Evolutionary conservation across 1,139 yeast species (phyloP), one percentile per base, ranked within the genome.

Genomic region (Pichia sp.): DNA sequence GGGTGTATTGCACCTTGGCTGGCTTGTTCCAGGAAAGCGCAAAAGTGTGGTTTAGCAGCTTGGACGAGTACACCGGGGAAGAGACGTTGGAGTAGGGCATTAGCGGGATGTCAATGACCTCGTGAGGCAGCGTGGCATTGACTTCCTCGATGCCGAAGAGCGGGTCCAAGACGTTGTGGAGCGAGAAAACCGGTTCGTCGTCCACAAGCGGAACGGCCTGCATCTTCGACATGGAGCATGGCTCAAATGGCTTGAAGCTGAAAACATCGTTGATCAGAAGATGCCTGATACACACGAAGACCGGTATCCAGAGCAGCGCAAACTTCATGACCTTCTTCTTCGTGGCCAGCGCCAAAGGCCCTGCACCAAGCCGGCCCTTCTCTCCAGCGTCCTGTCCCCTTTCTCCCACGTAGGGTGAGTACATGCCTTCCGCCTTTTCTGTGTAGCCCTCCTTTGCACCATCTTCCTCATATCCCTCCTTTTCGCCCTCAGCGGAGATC

Each of bases 11-110:
- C 7, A 67, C 72, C 1, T 68, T 66, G 41, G 72, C 77, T 0
- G 88, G 87, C 15, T 67, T 64, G 16, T 86, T 87, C 78, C 82
- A 84, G 0, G 85, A 79, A 65, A 79, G 74, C 1, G 75, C 86
- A 68, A 85, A 85, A 1, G 75, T 69, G 60, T 78, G 75, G 43
- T 72, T 66, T 49, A 82, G 62, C 29, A 84, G 59, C 1, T 64
- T 57, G 45, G 70, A 72, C 3, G 75, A 64, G 55, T 69, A 71
- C 0, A 82, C 80, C 0, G 82, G 77, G 0, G 78, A 77, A 19
- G 67, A 63, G 2, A 65, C 55, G 13, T 60, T 60, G 5, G 52
- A 34, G 15, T 52, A 42, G 11, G 76, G 75, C 11, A 61, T 44
- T 2, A 59, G 34, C 2, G 63, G 62, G 23, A 69, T 67, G 51